Percentiles rank a stretch among this genome's conserved stretches.
These are phyloP conservation scores for Daphne laureola DNA, from an alignment of 441 rosid species.

Conservation along the genomic window DNA sequence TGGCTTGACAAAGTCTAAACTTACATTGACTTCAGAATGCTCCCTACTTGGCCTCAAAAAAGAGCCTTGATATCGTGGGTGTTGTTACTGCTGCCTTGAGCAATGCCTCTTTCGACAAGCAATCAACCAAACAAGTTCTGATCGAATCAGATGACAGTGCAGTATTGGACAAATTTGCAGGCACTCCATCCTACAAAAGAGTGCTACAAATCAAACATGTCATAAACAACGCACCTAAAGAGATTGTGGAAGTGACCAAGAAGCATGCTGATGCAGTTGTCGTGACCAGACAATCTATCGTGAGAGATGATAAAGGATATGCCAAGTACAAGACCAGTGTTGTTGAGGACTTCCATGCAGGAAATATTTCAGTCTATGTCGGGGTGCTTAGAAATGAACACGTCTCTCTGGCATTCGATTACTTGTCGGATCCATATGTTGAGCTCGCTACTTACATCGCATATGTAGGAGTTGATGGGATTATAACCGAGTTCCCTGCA, in stretches of 20 bases:
- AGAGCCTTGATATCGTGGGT: constrained; percentile 56
- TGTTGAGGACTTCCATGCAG: constrained; percentile 25
- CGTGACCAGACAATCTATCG: constrained; percentile 36
- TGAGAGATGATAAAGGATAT: constrained; percentile 27
- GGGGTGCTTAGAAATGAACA: constrained; percentile 57
- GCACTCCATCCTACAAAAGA: constrained; percentile 41
- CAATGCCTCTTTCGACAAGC: constrained; percentile 59
- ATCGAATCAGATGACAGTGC: constrained; percentile 78
- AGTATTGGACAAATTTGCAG: constrained; percentile 48
- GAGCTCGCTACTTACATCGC: constrained; percentile 63
- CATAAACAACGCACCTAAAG: constrained; percentile 48
- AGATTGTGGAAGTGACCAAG: constrained; percentile 49
- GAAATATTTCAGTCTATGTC: constrained; percentile 31
- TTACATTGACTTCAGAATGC: constrained; percentile 47
- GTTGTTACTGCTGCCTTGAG: constrained; percentile 39
- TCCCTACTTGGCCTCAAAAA: constrained; percentile 74
- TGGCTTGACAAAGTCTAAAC: too few species aligned
- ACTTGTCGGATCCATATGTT: constrained; percentile 53
- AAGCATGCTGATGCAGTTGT: constrained; percentile 60
- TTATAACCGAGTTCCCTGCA: constrained; percentile 55
- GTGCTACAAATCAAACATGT: constrained; percentile 40
- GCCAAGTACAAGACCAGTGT: constrained; percentile 32
- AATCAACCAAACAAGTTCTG: constrained; percentile 55
- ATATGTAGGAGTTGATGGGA: constrained; percentile 50
- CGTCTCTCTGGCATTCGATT: constrained; percentile 52